Evolutionary conservation across 208 protist genomes (phyloP).

Genomic region (Trypanosoma conorhini): DNA sequence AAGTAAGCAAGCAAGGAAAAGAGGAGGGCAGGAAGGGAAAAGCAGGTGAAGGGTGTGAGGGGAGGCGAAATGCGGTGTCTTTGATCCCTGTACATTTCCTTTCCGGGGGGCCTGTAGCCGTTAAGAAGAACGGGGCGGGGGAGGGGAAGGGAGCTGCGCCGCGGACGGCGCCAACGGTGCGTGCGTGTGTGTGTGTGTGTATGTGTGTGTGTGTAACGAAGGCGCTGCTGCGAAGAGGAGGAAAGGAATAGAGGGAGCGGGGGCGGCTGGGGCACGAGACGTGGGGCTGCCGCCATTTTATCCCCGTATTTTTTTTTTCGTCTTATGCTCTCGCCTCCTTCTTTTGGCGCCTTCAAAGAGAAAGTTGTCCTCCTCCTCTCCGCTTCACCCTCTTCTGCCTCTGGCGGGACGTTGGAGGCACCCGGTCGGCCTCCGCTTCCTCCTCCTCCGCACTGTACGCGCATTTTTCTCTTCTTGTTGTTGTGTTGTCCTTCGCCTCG

Average conservation of each 20-base stretch:
- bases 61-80: not conserved
- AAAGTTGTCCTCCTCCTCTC: not conserved
- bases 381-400: no score
- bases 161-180: not conserved
- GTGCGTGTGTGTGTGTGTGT: not conserved
- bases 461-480: constrained; percentile 3
- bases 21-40: constrained; percentile 1
- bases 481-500: constrained; percentile 10
- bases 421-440: no score
- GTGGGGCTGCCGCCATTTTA: no score
- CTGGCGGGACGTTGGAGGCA: no score
- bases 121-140: not conserved
- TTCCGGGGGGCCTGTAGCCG: no score
- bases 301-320: no score
- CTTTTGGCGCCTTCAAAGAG: not conserved
- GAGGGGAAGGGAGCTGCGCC: not conserved
- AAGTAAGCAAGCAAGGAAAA: not conserved
- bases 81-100: no score
- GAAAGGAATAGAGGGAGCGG: no score
- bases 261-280: no score
- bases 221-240: no score
- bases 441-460: not conserved
- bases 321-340: not conserved
- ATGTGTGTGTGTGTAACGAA: not conserved
- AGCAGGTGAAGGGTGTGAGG: not conserved